Evolutionary conservation across 2,329 filamentous ascomycete genomes (phyloP).

Genomic region (Pseudocercospora musae): DNA sequence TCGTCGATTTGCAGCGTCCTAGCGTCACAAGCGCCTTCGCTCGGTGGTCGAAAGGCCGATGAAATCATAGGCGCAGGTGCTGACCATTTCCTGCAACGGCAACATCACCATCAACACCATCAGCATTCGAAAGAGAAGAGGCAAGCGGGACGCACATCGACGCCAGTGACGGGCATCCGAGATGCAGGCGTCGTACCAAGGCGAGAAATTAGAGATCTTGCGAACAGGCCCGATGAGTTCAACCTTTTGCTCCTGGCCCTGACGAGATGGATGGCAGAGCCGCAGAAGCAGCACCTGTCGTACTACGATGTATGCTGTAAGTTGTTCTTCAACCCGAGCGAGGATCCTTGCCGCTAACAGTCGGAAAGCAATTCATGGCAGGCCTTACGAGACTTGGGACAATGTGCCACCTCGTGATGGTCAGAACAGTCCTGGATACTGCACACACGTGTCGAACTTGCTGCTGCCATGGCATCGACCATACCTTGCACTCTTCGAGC

Average conservation of each 20-base stretch:
- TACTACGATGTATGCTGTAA: constrained; percentile 76
- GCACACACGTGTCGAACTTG: constrained; percentile 69
- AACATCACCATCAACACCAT: not conserved
- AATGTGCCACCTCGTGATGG: constrained; percentile 47
- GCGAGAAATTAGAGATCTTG: constrained; percentile 65
- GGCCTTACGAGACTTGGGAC: constrained; percentile 62
- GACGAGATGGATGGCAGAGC: constrained; percentile 65
- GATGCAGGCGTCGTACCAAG: constrained; percentile 43
- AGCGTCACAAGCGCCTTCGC: not conserved
- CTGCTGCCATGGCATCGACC: constrained; percentile 84
- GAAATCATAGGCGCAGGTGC: not conserved
- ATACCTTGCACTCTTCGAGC: constrained; percentile 59
- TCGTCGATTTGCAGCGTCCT: not conserved
- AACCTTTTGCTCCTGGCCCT: constrained; percentile 75
- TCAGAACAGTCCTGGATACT: constrained; percentile 65
- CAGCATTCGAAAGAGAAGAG: not conserved
- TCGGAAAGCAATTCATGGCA: constrained; percentile 70
- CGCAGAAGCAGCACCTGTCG: constrained; percentile 63
- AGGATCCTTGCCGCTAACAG: not conserved
- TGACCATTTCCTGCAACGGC: not conserved
- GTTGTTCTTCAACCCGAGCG: constrained; percentile 20
- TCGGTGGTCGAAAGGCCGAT: not conserved
- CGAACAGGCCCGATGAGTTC: constrained; percentile 63
- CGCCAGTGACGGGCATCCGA: constrained; percentile 33
- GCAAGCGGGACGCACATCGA: not conserved